A percentile compares a stretch with the other conserved stretches of the same genome.
Conservation (phyloP, 2,329 filamentous ascomycete genomes). For the Clonostachys sp. region DNA sequence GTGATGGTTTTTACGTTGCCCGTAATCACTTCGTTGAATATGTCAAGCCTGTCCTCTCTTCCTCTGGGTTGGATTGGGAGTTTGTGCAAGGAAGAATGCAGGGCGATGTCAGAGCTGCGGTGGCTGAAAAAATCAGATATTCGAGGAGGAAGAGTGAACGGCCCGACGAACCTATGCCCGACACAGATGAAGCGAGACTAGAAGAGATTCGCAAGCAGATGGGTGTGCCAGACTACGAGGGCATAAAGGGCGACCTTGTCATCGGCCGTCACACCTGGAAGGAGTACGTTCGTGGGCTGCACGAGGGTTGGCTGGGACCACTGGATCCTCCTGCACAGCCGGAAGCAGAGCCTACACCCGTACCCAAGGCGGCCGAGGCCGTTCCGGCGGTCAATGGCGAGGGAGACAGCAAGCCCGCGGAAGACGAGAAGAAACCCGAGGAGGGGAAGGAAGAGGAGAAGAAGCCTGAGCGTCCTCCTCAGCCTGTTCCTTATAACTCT, state of each 20-base stretch:
- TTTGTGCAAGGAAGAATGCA: constrained; percentile 88
- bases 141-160: constrained; percentile 54
- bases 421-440: constrained; percentile 31
- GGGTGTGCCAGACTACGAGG: constrained; percentile 67
- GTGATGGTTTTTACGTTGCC: constrained; percentile 77
- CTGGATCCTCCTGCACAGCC: constrained; percentile 53
- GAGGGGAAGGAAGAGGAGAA: constrained; percentile 40
- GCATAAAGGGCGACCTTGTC: constrained; percentile 77
- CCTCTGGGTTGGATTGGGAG: constrained; percentile 91
- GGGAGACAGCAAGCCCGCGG: constrained; percentile 7
- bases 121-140: constrained; percentile 82
- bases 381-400: constrained; percentile 12
- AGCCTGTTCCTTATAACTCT: constrained; percentile 69
- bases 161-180: constrained; percentile 40
- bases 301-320: constrained; percentile 95
- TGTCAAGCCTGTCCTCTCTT: constrained; percentile 85
- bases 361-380: constrained; percentile 8
- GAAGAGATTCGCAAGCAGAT: constrained; percentile 59
- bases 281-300: constrained; percentile 87
- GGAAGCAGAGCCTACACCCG: constrained; percentile 7
- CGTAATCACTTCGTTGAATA: constrained; percentile 96
- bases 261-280: constrained; percentile 95
- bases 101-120: constrained; percentile 84
- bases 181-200: constrained; percentile 50
- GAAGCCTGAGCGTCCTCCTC: constrained; percentile 54